Evolutionary conservation across 2,329 filamentous ascomycete genomes (phyloP), one percentile per base, ranked within the genome.

Genomic region (Graphilbum sp.): DNA sequence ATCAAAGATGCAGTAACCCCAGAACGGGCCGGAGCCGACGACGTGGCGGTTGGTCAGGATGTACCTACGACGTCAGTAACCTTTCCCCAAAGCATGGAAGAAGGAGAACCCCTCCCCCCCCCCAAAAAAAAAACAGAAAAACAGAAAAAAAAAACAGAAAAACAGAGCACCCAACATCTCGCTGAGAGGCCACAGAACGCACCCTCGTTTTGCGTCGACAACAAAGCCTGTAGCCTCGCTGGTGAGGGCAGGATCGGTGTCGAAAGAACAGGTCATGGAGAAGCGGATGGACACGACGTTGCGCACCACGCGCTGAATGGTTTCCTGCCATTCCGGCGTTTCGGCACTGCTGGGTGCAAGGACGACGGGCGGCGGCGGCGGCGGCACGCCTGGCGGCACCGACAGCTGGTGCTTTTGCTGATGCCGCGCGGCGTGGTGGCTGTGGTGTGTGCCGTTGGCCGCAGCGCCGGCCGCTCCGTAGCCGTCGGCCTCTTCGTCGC

Each of bases 201-300:
- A 80, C 56, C 90, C 90, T 56, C 75, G 76, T 60, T 94, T 79
- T 5, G 90, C 84, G 61, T 98, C 90, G 19, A 98, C 90, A 15
- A 98, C 87, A 54, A 98, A 98, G 8, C 90, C 90, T 1, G 90
- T 98, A 4, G 90, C 90, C 62, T 98, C 90, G 51, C 86, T 95
- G 16, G 85, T 85, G 56, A 93, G 70, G 7, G 90, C 90, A 21
- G 84, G 66, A 50, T 98, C 90, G n/a, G 90, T 96, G 57, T 98
- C 90, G 56, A 98, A 98, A 19, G 88, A 87, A 56, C 84, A 93
- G 0, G 90, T 95, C 66, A 95, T 86, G 56, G 88, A 96, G 63
- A 98, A 98, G 48, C 93, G 82, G 51, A 98, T 96, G n/a, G 88
- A 94, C 36, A 98, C 90, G 16, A 96, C 90, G 49, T 87, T 94